A percentile compares a stretch with the other conserved stretches of the same genome.
These are phyloP conservation scores for Taphrina pruni DNA, from an alignment of 1,139 yeast genomes.

Conservation along the genomic window DNA sequence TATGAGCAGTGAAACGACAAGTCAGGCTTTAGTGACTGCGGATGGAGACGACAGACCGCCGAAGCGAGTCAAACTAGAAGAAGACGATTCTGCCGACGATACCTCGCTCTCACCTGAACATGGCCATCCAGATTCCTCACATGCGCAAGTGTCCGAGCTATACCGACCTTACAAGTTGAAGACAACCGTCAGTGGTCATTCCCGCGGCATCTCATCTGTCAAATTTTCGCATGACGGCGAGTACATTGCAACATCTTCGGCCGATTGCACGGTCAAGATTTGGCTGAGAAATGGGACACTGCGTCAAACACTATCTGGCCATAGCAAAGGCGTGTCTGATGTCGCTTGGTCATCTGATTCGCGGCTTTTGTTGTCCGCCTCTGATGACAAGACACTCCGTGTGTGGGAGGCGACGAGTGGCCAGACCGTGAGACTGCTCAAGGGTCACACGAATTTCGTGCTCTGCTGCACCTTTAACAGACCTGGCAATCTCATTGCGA, in stretches of 20 bases:
- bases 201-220: slow-evolving; percentile 55
- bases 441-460: slow-evolving; percentile 86
- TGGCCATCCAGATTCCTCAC: too few relatives aligned
- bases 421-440: slow-evolving; percentile 63
- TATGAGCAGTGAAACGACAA: neutral
- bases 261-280: slow-evolving; percentile 57
- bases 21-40: neutral
- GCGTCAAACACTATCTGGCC: slow-evolving; percentile 61
- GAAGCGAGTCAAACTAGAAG: slow-evolving; percentile 2
- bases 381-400: slow-evolving; percentile 83
- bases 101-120: too few relatives aligned
- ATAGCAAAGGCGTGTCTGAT: slow-evolving; percentile 71
- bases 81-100: neutral
- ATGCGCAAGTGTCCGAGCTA: too few relatives aligned
- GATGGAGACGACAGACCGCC: neutral
- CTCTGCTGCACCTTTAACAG: slow-evolving; percentile 72
- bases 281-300: slow-evolving; percentile 54
- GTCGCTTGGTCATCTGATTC: slow-evolving; percentile 78
- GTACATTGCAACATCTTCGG: slow-evolving; percentile 59
- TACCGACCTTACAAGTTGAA: slow-evolving; percentile 28
- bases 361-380: slow-evolving; percentile 76
- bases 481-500: slow-evolving; percentile 77
- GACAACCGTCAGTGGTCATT: slow-evolving; percentile 47
- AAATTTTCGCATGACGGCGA: slow-evolving; percentile 71
- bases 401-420: slow-evolving; percentile 68